phyloP scores from a whole-genome alignment of 2,329 filamentous ascomycete species.

The Fusarium agapanthi region DNA sequence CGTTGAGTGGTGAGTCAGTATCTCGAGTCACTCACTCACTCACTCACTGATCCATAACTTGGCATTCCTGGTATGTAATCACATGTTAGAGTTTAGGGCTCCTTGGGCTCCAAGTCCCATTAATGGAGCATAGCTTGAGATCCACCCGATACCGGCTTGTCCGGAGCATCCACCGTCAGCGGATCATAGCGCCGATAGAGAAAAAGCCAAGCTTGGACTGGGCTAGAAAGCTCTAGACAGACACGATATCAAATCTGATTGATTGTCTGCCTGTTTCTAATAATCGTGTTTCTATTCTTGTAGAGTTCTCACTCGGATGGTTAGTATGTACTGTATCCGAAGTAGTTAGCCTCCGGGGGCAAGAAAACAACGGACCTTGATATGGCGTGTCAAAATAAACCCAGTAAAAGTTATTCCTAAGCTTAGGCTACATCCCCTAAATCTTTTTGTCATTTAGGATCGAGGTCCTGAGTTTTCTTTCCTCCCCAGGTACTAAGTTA shows the following conservation, averaged over 20 bases:
- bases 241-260: neutral
- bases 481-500: no score
- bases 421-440: no score
- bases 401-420: no score
- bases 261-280: slow-evolving; percentile 2
- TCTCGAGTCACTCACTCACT: neutral
- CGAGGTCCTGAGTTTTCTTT: no score
- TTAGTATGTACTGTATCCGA: neutral
- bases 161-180: slow-evolving; percentile 20
- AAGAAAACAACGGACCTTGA: no score
- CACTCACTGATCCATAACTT: neutral
- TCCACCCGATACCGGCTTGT: slow-evolving; percentile 26
- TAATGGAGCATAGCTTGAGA: neutral
- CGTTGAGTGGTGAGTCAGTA: neutral
- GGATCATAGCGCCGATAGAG: slow-evolving; percentile 26
- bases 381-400: no score
- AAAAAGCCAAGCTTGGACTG: slow-evolving; percentile 21
- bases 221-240: slow-evolving; percentile 22
- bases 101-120: slow-evolving; percentile 23
- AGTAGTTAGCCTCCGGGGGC: no score
- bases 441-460: no score
- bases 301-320: neutral
- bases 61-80: slow-evolving; percentile 4
- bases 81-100: slow-evolving; percentile 29
- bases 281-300: slow-evolving; percentile 17